phyloP scores from a whole-genome alignment of 768 basidiomycete species.

The Lepiota subincarnata region DNA sequence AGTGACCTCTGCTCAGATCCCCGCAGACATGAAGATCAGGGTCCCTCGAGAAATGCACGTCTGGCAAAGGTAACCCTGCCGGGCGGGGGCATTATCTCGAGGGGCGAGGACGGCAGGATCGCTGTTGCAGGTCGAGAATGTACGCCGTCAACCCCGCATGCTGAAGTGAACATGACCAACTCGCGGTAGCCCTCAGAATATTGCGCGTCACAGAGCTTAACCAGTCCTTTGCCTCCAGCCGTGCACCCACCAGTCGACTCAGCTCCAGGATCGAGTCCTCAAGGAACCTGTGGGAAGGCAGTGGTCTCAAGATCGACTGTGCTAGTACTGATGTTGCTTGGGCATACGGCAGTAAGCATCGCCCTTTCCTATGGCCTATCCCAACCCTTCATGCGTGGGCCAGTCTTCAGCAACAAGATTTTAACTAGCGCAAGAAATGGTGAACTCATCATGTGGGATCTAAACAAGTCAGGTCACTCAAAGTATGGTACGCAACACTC shows the following conservation, averaged over 20 bases:
- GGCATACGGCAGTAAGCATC: conserved; percentile 57
- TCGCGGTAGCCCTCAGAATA: conserved; percentile 49
- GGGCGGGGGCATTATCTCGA: conserved; percentile 66
- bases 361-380: not conserved
- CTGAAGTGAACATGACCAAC: not conserved
- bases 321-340: conserved; percentile 79
- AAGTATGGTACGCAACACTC: conserved; percentile 59
- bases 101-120: conserved; percentile 66
- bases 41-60: conserved; percentile 49
- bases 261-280: conserved; percentile 57
- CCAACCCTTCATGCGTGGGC: conserved; percentile 10
- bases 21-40: conserved; percentile 36
- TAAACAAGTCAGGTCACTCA: conserved; percentile 58
- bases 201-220: conserved; percentile 52
- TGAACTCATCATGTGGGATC: conserved; percentile 81
- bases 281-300: conserved; percentile 75
- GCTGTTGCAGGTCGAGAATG: conserved; percentile 81
- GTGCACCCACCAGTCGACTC: conserved; percentile 51
- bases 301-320: conserved; percentile 74
- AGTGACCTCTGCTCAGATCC: conserved; percentile 40
- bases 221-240: conserved; percentile 34
- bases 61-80: conserved; percentile 53
- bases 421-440: conserved; percentile 79
- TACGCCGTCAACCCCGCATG: conserved; percentile 25
- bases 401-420: conserved; percentile 72